Conservation (phyloP, 2,329 filamentous ascomycete species). For the Aureobasidium sp. region DNA sequence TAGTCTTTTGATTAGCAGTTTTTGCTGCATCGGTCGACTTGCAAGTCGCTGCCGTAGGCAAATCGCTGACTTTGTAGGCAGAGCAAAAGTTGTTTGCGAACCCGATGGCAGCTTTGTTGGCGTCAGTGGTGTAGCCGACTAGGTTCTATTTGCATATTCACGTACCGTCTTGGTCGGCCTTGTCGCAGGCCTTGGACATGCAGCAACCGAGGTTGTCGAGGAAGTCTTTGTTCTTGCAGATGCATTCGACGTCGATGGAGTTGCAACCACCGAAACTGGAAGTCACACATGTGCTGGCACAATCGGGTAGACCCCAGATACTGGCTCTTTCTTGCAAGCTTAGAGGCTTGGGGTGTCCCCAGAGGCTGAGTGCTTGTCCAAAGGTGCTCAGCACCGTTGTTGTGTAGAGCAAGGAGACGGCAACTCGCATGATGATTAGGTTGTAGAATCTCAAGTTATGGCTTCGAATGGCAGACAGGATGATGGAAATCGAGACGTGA, state of each 20-base stretch:
- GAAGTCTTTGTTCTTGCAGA: slow-evolving; percentile 33
- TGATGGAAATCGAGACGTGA: not conserved
- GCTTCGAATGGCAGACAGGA: no score
- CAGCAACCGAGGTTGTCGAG: slow-evolving; percentile 37
- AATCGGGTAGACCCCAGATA: slow-evolving; percentile 25
- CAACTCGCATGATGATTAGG: not conserved
- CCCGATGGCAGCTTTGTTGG: slow-evolving; percentile 32
- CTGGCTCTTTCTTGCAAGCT: slow-evolving; percentile 4
- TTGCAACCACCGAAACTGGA: slow-evolving; percentile 32
- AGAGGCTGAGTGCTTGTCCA: not conserved
- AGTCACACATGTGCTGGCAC: slow-evolving; percentile 31
- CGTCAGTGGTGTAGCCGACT: not conserved
- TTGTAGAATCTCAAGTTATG: no score
- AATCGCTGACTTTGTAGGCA: slow-evolving; percentile 31
- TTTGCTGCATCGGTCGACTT: slow-evolving; percentile 12
- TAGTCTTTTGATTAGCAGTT: not conserved
- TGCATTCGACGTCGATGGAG: slow-evolving; percentile 35
- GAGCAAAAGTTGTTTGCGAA: slow-evolving; percentile 37
- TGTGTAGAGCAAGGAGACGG: not conserved
- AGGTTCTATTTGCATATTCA: not conserved
- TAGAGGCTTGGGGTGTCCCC: not conserved
- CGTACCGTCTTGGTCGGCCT: slow-evolving; percentile 29
- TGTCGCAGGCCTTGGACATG: slow-evolving; percentile 30
- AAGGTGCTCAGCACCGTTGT: not conserved
- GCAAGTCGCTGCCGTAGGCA: slow-evolving; percentile 36